Conservation (phyloP, 1,284 basidiomycete genomes). For the Irpex rosettiformis region DNA sequence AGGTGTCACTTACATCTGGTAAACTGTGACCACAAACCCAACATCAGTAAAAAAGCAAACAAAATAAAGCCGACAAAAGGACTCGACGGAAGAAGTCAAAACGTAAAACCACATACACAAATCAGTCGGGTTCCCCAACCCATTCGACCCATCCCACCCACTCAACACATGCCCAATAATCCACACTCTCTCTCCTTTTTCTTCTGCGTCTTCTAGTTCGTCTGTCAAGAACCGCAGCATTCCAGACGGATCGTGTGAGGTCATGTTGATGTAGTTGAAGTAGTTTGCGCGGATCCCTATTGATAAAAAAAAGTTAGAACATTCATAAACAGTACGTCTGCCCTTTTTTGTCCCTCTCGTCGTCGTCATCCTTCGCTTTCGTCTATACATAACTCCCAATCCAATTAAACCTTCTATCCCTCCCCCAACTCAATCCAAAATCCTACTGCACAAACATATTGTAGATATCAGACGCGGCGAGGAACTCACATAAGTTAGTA, state of each 20-base stretch:
- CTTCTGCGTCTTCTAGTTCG: constrained; percentile 74
- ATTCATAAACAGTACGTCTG: too few relatives aligned
- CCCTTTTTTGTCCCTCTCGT: too few relatives aligned
- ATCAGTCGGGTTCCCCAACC: constrained; percentile 58
- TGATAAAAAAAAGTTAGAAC: too few relatives aligned
- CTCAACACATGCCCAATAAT: constrained; percentile 76
- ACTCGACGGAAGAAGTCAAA: too few relatives aligned
- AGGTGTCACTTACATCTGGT: constrained; percentile 69
- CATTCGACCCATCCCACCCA: constrained; percentile 75
- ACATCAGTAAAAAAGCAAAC: too few relatives aligned
- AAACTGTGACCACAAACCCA: too few relatives aligned
- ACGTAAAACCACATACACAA: constrained; percentile 48
- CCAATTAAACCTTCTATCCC: too few relatives aligned
- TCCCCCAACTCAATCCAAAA: too few relatives aligned
- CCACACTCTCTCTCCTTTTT: constrained; percentile 71
- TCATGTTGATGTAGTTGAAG: constrained; percentile 78
- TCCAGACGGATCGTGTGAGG: constrained; percentile 66
- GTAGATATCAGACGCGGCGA: too few relatives aligned
- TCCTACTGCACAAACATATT: background rate
- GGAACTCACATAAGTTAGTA: constrained; percentile 64
- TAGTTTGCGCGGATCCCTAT: constrained; percentile 50
- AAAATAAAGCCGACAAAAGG: background rate
- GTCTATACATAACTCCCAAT: too few relatives aligned
- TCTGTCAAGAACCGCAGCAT: constrained; percentile 79
- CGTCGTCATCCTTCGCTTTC: too few relatives aligned